Conservation (phyloP, 2,329 filamentous ascomycete species). For the Chlorencoelia australis region DNA sequence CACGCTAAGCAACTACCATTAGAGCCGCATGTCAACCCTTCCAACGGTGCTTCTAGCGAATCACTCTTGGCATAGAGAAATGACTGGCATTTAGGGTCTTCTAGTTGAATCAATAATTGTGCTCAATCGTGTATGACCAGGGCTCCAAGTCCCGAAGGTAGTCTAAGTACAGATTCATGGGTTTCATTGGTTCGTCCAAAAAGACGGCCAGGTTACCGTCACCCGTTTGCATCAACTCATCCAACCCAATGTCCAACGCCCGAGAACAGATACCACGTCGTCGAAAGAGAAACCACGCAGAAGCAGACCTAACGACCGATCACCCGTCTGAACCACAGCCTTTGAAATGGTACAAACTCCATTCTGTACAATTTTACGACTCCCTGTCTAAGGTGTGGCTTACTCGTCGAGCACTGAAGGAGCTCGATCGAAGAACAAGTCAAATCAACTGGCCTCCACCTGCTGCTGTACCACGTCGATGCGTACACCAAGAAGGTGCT, state of each 20-base stretch:
- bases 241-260: not conserved
- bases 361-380: slow-evolving; percentile 21
- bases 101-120: too few relatives aligned
- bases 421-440: slow-evolving; percentile 23
- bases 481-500: not conserved
- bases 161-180: too few relatives aligned
- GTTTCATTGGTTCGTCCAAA: too few relatives aligned
- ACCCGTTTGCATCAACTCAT: too few relatives aligned
- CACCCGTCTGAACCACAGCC: not conserved
- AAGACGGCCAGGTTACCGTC: too few relatives aligned
- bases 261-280: not conserved
- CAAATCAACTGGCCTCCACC: slow-evolving; percentile 2
- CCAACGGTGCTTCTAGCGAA: too few relatives aligned
- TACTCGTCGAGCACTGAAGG: slow-evolving; percentile 21
- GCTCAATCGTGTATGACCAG: too few relatives aligned
- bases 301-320: not conserved
- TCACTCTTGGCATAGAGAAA: too few relatives aligned
- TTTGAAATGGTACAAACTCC: not conserved
- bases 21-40: too few relatives aligned
- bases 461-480: not conserved
- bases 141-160: too few relatives aligned
- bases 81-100: too few relatives aligned
- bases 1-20: too few relatives aligned
- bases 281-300: not conserved
- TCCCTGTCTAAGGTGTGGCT: slow-evolving; percentile 22